phyloP scores from a whole-genome alignment of 2,329 filamentous ascomycete species.

The Colletotrichum neosansevieriae region DNA sequence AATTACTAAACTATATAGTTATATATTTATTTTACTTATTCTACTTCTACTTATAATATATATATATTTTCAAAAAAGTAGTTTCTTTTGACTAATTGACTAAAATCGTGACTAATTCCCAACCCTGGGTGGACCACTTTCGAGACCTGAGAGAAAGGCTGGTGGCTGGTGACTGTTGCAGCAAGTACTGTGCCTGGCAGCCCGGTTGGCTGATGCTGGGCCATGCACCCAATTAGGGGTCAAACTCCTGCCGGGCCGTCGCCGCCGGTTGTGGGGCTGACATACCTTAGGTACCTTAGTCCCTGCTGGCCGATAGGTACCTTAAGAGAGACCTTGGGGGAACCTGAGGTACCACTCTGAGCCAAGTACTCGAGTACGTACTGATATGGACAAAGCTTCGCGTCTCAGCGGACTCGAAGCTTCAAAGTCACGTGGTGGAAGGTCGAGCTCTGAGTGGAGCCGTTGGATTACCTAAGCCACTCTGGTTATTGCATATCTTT shows the following conservation, averaged over 20 bases:
- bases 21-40: too few species aligned
- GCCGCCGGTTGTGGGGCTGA: neutral
- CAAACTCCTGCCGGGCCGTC: conserved; percentile 5
- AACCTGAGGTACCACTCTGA: neutral
- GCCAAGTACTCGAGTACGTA: neutral
- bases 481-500: conserved; percentile 4
- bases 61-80: too few species aligned
- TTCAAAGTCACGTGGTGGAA: neutral
- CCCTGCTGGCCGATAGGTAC: conserved; percentile 1
- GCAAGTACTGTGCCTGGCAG: conserved; percentile 13
- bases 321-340: neutral
- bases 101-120: too few species aligned
- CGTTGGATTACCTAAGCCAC: neutral
- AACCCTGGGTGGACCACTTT: conserved; percentile 30
- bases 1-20: too few species aligned
- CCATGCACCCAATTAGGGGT: conserved; percentile 5
- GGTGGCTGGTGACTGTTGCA: conserved; percentile 18
- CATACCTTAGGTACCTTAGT: neutral
- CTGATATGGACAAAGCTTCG: neutral
- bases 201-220: neutral
- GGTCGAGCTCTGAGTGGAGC: neutral
- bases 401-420: conserved; percentile 4
- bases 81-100: too few species aligned
- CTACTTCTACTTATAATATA: too few species aligned
- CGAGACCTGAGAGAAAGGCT: conserved; percentile 3